These are phyloP conservation scores for Aspergillus diversus DNA, from an alignment of 495 filamentous ascomycete genomes.

Conservation along the genomic window DNA sequence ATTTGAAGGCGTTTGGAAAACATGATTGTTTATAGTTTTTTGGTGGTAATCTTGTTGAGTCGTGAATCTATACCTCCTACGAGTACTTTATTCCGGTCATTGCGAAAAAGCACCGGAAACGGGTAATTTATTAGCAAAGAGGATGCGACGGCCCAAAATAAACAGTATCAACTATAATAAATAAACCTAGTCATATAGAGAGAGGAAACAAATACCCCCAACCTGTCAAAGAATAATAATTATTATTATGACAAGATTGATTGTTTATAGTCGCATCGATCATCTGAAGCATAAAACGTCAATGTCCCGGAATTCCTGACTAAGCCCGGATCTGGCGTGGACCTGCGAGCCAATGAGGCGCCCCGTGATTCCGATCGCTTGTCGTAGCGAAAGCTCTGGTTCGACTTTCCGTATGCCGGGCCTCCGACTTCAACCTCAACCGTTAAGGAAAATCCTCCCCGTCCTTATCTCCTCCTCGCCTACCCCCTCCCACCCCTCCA, in stretches of 20 bases:
- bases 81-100: not conserved
- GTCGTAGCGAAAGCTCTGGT: constrained; percentile 49
- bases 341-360: constrained; percentile 45
- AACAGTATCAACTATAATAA: not conserved
- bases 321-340: constrained; percentile 21
- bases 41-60: not conserved
- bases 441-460: constrained; percentile 37
- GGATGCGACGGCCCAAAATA: not conserved
- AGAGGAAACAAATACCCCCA: not conserved
- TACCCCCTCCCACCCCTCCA: constrained; percentile 28
- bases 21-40: not conserved
- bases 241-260: not conserved
- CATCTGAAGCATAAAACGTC: not conserved
- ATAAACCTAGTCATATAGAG: not conserved
- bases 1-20: constrained; percentile 23
- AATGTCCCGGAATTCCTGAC: constrained; percentile 13
- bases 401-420: constrained; percentile 39
- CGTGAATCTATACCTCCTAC: not conserved
- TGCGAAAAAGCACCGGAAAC: not conserved
- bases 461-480: constrained; percentile 30
- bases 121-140: not conserved
- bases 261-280: no score
- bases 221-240: not conserved
- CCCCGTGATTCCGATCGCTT: constrained; percentile 52
- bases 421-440: constrained; percentile 45